Evolutionary conservation across 352 stramenopile genomes (phyloP).

Genomic region (Globisporangium nagaii): DNA sequence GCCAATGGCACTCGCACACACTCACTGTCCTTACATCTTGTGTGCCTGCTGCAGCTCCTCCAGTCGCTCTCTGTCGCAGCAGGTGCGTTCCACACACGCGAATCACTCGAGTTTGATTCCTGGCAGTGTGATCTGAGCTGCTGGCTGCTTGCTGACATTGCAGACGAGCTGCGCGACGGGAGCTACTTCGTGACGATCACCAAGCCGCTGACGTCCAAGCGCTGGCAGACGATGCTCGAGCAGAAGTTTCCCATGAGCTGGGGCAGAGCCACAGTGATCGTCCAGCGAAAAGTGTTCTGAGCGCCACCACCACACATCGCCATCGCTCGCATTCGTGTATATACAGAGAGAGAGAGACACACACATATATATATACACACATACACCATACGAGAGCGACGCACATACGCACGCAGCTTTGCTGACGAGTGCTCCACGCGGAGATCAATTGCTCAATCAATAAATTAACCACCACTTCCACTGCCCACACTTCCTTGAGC

Average conservation of each 20-base stretch:
- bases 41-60: conserved; percentile 15
- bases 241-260: conserved; percentile 67
- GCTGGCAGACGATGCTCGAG: conserved; percentile 55
- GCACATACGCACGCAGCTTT: too few relatives aligned
- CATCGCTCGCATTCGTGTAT: too few relatives aligned
- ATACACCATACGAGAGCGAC: too few relatives aligned
- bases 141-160: neutral
- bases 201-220: conserved; percentile 47
- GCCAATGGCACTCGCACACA: too few relatives aligned
- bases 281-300: conserved; percentile 61
- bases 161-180: conserved; percentile 38
- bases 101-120: too few relatives aligned
- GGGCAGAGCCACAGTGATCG: conserved; percentile 50
- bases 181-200: conserved; percentile 60
- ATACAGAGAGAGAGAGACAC: neutral
- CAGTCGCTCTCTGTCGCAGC: conserved; percentile 18
- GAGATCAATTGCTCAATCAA: too few relatives aligned
- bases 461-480: neutral
- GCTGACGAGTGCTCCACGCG: too few relatives aligned
- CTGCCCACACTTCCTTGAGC: too few relatives aligned
- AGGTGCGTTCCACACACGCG: neutral
- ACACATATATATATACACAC: too few relatives aligned
- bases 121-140: too few relatives aligned
- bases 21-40: too few relatives aligned
- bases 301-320: neutral